phyloP scores from a whole-genome alignment of 176 grass and related monocot species.

The Zizania latifolia region DNA sequence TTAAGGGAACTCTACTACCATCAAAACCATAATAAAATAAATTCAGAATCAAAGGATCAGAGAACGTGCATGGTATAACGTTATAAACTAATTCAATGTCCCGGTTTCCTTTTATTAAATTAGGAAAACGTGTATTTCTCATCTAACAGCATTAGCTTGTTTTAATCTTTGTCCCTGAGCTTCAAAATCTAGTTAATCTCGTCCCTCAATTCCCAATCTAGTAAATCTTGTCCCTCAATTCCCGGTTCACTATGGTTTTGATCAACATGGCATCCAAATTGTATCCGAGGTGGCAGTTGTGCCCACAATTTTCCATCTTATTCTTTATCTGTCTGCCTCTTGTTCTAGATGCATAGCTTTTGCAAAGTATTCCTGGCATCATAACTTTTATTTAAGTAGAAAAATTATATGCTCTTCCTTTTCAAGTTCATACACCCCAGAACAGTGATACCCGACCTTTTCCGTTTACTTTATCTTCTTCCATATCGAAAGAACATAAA shows the following conservation, averaged over 20 bases:
- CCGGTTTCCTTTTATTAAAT: not conserved
- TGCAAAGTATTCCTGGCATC: not conserved
- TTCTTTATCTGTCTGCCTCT: not conserved
- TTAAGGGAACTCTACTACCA: not conserved
- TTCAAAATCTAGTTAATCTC: not conserved
- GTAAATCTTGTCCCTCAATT: not conserved
- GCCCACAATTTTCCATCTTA: not conserved
- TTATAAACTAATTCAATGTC: not conserved
- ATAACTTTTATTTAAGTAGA: slow-evolving; percentile 7
- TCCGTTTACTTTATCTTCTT: not conserved
- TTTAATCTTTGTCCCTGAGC: not conserved
- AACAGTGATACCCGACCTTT: not conserved
- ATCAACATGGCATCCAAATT: not conserved
- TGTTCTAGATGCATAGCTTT: slow-evolving; percentile 25
- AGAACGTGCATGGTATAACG: not conserved
- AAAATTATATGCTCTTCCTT: slow-evolving; percentile 17
- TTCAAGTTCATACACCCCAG: not conserved
- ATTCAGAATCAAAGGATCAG: not conserved
- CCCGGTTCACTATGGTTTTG: not conserved
- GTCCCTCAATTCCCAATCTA: not conserved
- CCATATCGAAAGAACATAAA: not conserved
- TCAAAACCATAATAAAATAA: not conserved
- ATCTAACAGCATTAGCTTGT: not conserved
- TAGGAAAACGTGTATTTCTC: not conserved
- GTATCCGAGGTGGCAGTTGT: not conserved